Conservation (phyloP, 257 asterid genomes). For the Dorcoceras hygrometricum region DNA sequence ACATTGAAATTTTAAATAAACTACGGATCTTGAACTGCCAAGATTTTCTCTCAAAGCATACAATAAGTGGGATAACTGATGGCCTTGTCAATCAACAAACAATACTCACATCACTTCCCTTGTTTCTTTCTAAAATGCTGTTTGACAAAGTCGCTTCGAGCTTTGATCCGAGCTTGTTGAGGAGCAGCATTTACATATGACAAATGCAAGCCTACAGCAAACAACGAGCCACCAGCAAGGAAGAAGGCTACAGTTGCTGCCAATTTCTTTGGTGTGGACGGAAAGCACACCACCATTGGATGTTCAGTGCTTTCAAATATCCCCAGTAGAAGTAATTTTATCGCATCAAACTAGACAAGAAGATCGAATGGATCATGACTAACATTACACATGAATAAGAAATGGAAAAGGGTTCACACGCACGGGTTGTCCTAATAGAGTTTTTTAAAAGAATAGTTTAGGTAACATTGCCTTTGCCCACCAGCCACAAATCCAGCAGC, state of each 20-base stretch:
- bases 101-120: conserved; percentile 32
- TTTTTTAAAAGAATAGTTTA: too few species aligned
- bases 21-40: neutral
- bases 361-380: conserved; percentile 12
- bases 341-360: conserved; percentile 3
- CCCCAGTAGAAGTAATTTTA: neutral
- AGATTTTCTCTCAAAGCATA: neutral
- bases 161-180: conserved; percentile 78
- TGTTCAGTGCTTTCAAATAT: neutral
- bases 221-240: conserved; percentile 44
- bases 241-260: conserved; percentile 40
- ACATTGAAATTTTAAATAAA: neutral
- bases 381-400: neutral
- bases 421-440: neutral
- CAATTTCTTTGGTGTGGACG: conserved; percentile 45
- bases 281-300: conserved; percentile 60
- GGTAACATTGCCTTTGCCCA: too few species aligned
- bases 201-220: conserved; percentile 63
- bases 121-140: conserved; percentile 53
- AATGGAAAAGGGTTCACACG: neutral
- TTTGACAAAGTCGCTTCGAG: conserved; percentile 60
- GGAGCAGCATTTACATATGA: conserved; percentile 57
- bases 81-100: neutral
- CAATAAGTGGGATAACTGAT: neutral
- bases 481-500: too few species aligned